phyloP scores from a whole-genome alignment of 2,329 filamentous ascomycete species.

The Neofusicoccum kwambonambiense region DNA sequence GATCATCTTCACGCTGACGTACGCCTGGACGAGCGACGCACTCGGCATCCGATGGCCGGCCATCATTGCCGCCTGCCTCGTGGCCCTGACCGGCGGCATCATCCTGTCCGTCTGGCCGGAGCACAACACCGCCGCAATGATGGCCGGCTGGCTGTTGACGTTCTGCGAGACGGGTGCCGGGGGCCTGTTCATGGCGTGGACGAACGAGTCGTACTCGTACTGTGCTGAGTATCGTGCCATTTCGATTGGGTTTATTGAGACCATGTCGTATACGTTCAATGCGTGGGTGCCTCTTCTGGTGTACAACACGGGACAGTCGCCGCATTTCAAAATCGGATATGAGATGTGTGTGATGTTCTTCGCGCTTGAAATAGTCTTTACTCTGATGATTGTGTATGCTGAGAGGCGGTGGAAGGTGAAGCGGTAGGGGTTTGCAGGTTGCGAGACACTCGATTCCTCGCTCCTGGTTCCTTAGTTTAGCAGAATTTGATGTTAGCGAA shows the following conservation, averaged over 20 bases:
- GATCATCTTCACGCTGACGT: conserved; percentile 19
- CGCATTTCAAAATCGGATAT: conserved; percentile 27
- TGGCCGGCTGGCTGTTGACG: conserved; percentile 39
- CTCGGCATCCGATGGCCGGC: conserved; percentile 23
- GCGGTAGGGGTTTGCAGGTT: background rate
- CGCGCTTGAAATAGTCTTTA: conserved; percentile 23
- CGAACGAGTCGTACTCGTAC: conserved; percentile 22
- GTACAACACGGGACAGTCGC: conserved; percentile 23
- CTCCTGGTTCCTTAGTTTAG: too few species aligned
- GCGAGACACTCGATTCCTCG: too few species aligned
- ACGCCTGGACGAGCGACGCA: conserved; percentile 24
- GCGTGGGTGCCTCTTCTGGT: conserved; percentile 24
- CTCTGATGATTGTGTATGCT: conserved; percentile 17
- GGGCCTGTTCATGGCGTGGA: conserved; percentile 39
- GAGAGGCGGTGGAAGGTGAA: background rate
- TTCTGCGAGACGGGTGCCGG: conserved; percentile 38
- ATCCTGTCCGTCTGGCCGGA: conserved; percentile 38
- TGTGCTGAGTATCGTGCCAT: conserved; percentile 22
- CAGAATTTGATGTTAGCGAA: too few species aligned
- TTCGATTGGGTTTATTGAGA: conserved; percentile 23
- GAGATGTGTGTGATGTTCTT: conserved; percentile 30
- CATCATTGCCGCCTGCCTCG: conserved; percentile 22
- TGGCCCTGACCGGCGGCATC: conserved; percentile 36
- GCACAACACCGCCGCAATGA: conserved; percentile 35
- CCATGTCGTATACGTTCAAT: conserved; percentile 22